Percentiles rank a stretch among this genome's conserved stretches.
These are phyloP conservation scores for Friedmanniomyces simplex DNA, from an alignment of 495 filamentous ascomycete species.

Conservation along the genomic window DNA sequence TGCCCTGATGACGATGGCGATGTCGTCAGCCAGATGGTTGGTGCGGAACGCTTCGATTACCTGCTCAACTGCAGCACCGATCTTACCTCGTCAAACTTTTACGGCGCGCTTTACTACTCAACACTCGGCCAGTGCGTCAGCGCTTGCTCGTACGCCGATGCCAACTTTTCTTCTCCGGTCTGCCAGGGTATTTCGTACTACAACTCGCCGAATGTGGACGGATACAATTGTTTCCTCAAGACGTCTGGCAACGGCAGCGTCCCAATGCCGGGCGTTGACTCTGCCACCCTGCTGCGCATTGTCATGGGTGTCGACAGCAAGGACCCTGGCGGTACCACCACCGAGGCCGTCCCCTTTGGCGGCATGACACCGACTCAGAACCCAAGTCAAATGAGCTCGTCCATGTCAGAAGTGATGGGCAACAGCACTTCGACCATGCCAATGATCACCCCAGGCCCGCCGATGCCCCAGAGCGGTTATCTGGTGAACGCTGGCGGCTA, in stretches of 20 bases:
- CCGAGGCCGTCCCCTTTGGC: conserved; percentile 6
- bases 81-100: conserved; percentile 3
- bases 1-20: conserved; percentile 22
- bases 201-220: background rate
- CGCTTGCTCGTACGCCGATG: conserved; percentile 13
- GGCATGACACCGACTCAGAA: background rate
- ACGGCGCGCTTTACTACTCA: conserved; percentile 5
- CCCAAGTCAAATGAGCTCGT: conserved; percentile 4
- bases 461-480: background rate
- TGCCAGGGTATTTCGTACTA: conserved; percentile 16
- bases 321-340: background rate
- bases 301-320: background rate
- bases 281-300: conserved; percentile 10
- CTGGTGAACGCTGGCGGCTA: conserved; percentile 3
- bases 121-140: conserved; percentile 8
- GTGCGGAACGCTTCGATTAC: conserved; percentile 20
- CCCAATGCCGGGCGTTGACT: conserved; percentile 5
- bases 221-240: conserved; percentile 18
- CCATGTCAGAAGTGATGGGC: conserved; percentile 7
- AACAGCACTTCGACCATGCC: conserved; percentile 13
- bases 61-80: conserved; percentile 20
- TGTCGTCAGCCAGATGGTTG: conserved; percentile 15
- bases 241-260: conserved; percentile 4
- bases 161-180: conserved; percentile 7
- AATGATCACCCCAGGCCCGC: conserved; percentile 13